Evolutionary conservation across 768 basidiomycete genomes (phyloP).

Genomic region (Panus rudis): DNA sequence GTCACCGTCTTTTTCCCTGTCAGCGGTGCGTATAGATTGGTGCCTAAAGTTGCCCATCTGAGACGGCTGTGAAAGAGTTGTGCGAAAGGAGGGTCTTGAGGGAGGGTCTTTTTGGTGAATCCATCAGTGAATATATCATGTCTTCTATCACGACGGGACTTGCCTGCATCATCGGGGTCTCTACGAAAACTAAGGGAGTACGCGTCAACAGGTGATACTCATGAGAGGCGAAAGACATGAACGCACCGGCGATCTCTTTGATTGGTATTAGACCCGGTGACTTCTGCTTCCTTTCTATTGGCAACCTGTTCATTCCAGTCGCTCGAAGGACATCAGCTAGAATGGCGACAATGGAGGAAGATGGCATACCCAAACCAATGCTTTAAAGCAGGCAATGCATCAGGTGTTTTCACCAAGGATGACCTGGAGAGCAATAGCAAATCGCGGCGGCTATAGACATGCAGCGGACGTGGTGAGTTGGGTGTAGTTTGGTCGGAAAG

Average conservation of each 20-base stretch:
- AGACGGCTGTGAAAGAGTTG: slow-evolving; percentile 71
- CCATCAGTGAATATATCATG: neutral
- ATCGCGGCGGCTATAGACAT: slow-evolving; percentile 64
- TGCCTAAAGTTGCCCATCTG: slow-evolving; percentile 94
- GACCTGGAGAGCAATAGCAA: slow-evolving; percentile 65
- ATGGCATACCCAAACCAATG: slow-evolving; percentile 80
- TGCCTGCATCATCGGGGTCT: slow-evolving; percentile 71
- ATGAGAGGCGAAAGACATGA: slow-evolving; percentile 4
- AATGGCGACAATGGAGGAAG: slow-evolving; percentile 2
- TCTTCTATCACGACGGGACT: slow-evolving; percentile 10
- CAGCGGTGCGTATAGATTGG: slow-evolving; percentile 66
- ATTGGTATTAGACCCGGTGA: slow-evolving; percentile 39
- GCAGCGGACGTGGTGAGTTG: slow-evolving; percentile 37
- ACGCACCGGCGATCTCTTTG: slow-evolving; percentile 64
- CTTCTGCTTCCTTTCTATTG: slow-evolving; percentile 65
- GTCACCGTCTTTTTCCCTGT: slow-evolving; percentile 41
- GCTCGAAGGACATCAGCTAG: slow-evolving; percentile 17
- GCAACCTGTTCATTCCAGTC: slow-evolving; percentile 50
- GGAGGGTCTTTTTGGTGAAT: slow-evolving; percentile 34
- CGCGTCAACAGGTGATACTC: slow-evolving; percentile 8
- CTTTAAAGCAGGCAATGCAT: slow-evolving; percentile 74
- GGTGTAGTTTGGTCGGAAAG: slow-evolving; percentile 25
- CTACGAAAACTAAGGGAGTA: slow-evolving; percentile 55
- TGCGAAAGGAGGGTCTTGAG: slow-evolving; percentile 62
- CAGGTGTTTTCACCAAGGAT: slow-evolving; percentile 64